phyloP scores from a whole-genome alignment of 1,284 basidiomycete species.

The Thecaphora thlaspeos region DNA sequence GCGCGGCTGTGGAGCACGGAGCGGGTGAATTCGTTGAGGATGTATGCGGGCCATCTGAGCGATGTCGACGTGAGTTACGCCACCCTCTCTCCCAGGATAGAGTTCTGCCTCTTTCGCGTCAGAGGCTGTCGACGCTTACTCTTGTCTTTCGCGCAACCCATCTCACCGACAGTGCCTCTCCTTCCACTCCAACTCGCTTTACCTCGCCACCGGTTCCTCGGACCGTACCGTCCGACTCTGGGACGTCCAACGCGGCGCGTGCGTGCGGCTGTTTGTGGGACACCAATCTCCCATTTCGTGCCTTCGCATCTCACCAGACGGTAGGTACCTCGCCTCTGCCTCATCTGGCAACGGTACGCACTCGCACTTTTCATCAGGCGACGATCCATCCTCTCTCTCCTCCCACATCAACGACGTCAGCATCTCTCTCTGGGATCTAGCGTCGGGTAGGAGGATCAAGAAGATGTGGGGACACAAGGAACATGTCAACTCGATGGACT shows the following conservation, averaged over 20 bases:
- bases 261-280: conserved; percentile 91
- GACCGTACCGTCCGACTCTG: conserved; percentile 94
- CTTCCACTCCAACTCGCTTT: conserved; percentile 97
- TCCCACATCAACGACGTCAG: conserved; percentile 70
- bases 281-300: conserved; percentile 88
- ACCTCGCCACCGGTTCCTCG: conserved; percentile 93
- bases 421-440: conserved; percentile 95
- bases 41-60: conserved; percentile 93
- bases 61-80: conserved; percentile 83
- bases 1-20: conserved; percentile 96
- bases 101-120: too few species aligned
- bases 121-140: too few species aligned
- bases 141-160: conserved; percentile 2
- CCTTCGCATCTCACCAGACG: conserved; percentile 88
- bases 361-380: conserved; percentile 24
- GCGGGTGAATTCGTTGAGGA: conserved; percentile 77
- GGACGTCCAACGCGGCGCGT: conserved; percentile 95
- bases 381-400: conserved; percentile 9
- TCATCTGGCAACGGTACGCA: conserved; percentile 34
- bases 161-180: conserved; percentile 86
- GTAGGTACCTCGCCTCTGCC: conserved; percentile 85
- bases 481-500: conserved; percentile 83
- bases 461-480: conserved; percentile 93
- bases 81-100: too few species aligned
- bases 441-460: conserved; percentile 87